A percentile compares a stretch with the other conserved stretches of the same genome.
These are phyloP conservation scores for Citrus reticulata DNA, from an alignment of 345 rosid genomes.

Conservation along the genomic window DNA sequence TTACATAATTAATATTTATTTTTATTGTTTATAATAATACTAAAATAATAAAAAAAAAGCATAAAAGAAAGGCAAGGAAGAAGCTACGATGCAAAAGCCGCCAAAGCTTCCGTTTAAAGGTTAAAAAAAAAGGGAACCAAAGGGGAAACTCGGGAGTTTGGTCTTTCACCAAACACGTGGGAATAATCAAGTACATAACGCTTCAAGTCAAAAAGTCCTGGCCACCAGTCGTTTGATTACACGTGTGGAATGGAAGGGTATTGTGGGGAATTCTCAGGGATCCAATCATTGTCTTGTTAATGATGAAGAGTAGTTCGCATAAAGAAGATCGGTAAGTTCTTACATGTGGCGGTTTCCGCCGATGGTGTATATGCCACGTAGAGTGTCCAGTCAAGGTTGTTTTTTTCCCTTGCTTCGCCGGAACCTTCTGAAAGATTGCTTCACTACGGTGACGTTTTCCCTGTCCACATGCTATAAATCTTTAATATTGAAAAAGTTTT, in stretches of 20 bases:
- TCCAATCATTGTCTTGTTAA: constrained; percentile 32
- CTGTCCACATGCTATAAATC: not conserved
- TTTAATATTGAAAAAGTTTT: too few species aligned
- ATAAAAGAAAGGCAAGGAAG: not conserved
- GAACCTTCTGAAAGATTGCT: not conserved
- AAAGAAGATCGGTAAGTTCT: not conserved
- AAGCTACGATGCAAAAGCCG: constrained; percentile 29
- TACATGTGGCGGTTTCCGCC: constrained; percentile 31
- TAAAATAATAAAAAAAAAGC: not conserved
- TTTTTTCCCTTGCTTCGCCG: not conserved
- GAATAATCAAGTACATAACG: constrained; percentile 8
- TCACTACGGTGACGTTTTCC: constrained; percentile 3
- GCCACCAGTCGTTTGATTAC: not conserved
- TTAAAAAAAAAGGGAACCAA: not conserved
- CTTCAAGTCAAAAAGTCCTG: not conserved
- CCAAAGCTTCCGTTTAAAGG: constrained; percentile 21
- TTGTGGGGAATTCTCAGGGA: not conserved
- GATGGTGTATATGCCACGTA: constrained; percentile 3
- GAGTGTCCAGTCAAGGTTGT: not conserved
- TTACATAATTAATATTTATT: not conserved
- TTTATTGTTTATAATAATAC: not conserved
- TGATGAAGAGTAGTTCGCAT: constrained; percentile 3
- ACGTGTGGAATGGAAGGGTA: constrained; percentile 16
- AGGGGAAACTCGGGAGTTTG: not conserved
- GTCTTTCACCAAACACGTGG: constrained; percentile 10